Evolutionary conservation across 495 filamentous ascomycete species (phyloP), one percentile per base, ranked within the genome.

Genomic region (Xanthoparmelia taractica): DNA sequence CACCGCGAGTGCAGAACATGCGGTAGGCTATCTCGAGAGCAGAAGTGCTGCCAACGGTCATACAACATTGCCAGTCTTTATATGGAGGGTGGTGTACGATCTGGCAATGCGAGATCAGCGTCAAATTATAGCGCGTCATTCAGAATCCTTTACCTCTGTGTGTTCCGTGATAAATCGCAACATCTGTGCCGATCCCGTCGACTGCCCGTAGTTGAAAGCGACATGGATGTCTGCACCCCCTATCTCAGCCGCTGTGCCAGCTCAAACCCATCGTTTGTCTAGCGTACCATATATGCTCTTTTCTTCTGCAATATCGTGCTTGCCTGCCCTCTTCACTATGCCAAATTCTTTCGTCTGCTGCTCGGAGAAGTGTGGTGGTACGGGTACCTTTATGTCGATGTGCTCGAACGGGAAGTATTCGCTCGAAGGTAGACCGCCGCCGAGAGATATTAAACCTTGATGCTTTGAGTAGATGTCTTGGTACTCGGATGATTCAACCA

Each of bases 131-230:
- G 8, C n/a, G 15, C 27, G 11, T 38, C 33, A 52, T 4, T 40
- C n/a, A 15, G 25, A 50, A 23, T 8, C 27, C 34, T 72, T 55
- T 70, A 82, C 82, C 71, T 94, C 94, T 0, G 91, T 95, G 73
- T 98, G 94, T 76, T 97, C 94, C 0, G 90, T 95, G 47, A 96
- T 79, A 71, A 89, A 98, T 41, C 94, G 82, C 38, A 95, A 77
- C 68, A 98, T 72, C 75, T 96, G 94, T 2, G 92, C 88, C 37
- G 91, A 82, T 33, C 94, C 94, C 18, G 83, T 84, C 20, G 90
- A 86, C 73, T 96, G 90, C 7, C 86, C 88, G 73, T 98, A 98
- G 75, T 97, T 97, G 69, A 95, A 81, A 36, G 88, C 85, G 66
- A 92, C 88, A 60, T 85, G 79, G 58, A 97, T 82, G 73, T 97